Base-by-base conservation (phyloP, 192 early-diverging fungal species). In the Entomortierella chlamydospora region DNA sequence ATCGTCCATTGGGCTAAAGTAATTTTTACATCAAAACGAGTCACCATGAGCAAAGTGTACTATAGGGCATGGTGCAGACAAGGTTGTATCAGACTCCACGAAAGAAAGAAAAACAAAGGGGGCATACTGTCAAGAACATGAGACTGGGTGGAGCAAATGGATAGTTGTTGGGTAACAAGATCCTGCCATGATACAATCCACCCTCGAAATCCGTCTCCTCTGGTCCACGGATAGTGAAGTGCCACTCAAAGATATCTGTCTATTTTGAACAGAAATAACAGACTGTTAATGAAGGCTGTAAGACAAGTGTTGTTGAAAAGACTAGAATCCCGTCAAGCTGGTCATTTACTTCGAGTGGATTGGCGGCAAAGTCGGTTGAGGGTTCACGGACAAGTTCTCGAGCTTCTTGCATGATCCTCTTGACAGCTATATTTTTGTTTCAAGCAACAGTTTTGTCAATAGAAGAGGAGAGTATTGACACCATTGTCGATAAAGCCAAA, bases 171-270 rank as follows among this genome's bases (percentile, higher is more conserved):
- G 98, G 98, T 51, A 99, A 89, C 4, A 97, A 68, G 50, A 99
- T 90, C 39, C 95, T 83, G 0, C 98, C 98, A 83, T 99, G 98
- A 83, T 97, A 84, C 82, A 88, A 84, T 66, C 94, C 96, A 42
- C 93, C 94, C 58, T 89, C 89, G 83, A 94, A 99, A 8, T 94
- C 93, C 8, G 94, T 94, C 25, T 89, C 92, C 23, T 88, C 83
- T 25, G 97, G 97, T 12, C 97, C 97, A 22, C 94, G 86, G 11
- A 98, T 86, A 2, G 96, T 97, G 77, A 97, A 99, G 73, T 99
- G 97, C 96, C 96, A 98, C 73, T 99, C 97, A 81, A 99, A 94
- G 28, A 99, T 85, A 81, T 98, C 94, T 49, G 93, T 90, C 84
- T 99, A 22, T 41, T 52, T 20, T 3, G 25, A 22, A 34, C 28